These are phyloP conservation scores for Penicillium vulpinum DNA, from an alignment of 2,329 filamentous ascomycete species.

Conservation along the genomic window DNA sequence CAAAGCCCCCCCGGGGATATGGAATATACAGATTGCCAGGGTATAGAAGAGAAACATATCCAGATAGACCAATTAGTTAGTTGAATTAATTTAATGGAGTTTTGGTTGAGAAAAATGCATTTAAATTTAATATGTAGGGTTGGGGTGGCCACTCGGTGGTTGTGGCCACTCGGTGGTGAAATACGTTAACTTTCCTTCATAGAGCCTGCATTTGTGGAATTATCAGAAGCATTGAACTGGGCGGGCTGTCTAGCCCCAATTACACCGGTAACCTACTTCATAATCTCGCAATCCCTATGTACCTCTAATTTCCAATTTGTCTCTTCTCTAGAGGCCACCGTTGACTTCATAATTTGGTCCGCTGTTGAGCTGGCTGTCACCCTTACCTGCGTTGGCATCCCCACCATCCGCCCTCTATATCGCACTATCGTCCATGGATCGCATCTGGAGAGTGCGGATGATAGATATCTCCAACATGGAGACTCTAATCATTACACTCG, in stretches of 20 bases:
- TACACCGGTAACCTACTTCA: slow-evolving; percentile 16
- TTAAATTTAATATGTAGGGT: no score
- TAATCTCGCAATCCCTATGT: no score
- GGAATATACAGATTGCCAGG: no score
- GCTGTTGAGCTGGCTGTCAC: slow-evolving; percentile 26
- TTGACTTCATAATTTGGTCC: slow-evolving; percentile 27
- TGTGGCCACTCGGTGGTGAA: no score
- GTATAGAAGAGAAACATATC: no score
- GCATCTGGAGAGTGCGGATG: slow-evolving; percentile 2
- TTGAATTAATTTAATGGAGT: no score
- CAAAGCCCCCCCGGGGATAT: no score
- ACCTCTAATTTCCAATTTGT: no score
- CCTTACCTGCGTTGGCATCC: slow-evolving; percentile 30
- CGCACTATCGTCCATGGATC: slow-evolving; percentile 16
- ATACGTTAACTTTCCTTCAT: neutral
- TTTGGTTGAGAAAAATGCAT: no score
- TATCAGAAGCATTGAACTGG: slow-evolving; percentile 17
- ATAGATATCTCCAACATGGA: slow-evolving; percentile 3
- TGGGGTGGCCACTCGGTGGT: no score
- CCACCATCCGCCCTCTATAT: slow-evolving; percentile 29
- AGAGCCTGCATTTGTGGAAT: slow-evolving; percentile 19
- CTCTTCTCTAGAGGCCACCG: slow-evolving; percentile 21
- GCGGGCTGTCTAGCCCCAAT: slow-evolving; percentile 16
- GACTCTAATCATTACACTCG: neutral
- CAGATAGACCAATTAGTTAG: no score